Evolutionary conservation across 495 filamentous ascomycete species (phyloP).

Genomic region (Penicillium antarcticum): DNA sequence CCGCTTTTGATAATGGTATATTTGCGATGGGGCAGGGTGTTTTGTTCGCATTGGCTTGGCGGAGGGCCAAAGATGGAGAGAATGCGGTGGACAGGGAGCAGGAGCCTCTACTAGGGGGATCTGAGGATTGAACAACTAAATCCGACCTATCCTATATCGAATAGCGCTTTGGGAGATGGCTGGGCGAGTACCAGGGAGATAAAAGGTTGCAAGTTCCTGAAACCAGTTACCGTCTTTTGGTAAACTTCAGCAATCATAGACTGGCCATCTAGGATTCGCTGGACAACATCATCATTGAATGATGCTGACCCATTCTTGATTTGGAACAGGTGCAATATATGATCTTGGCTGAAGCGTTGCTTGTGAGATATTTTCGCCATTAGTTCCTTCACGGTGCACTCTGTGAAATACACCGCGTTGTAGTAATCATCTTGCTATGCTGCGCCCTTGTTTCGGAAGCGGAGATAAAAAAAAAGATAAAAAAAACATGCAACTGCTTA

Average conservation of each 20-base stretch:
- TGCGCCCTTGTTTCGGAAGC: too few species aligned
- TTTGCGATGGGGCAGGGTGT: background rate
- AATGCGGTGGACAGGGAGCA: background rate
- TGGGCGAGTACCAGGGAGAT: too few species aligned
- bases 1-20: constrained; percentile 1
- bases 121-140: background rate
- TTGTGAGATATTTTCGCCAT: background rate
- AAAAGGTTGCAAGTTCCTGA: too few species aligned
- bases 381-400: too few species aligned
- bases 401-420: too few species aligned
- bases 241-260: constrained; percentile 1
- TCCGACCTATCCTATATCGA: too few species aligned
- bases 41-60: background rate
- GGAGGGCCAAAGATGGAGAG: background rate
- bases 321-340: background rate
- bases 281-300: constrained; percentile 4
- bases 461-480: too few species aligned
- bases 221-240: too few species aligned
- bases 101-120: background rate
- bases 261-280: background rate
- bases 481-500: too few species aligned
- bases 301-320: background rate
- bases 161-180: too few species aligned
- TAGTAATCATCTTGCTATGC: too few species aligned
- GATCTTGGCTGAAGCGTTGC: background rate